These are phyloP conservation scores for Jamesozyma rosinii DNA, from an alignment of 805 yeast genomes.

Conservation along the genomic window DNA sequence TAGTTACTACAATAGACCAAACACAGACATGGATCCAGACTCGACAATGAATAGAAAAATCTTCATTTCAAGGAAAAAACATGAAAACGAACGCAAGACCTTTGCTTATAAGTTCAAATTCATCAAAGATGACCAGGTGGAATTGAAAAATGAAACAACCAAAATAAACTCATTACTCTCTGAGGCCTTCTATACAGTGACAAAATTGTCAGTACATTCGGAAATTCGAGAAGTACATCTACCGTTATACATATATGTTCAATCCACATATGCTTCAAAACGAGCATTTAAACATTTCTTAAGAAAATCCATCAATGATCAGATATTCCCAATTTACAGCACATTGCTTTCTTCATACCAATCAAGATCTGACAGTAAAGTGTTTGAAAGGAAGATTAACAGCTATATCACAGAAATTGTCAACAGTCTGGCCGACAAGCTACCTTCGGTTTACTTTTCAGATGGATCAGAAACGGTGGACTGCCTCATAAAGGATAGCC, in stretches of 20 bases:
- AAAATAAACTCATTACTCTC: conserved; percentile 16
- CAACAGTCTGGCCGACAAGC: conserved; percentile 10
- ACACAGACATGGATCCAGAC: background rate
- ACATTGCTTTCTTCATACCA: conserved; percentile 15
- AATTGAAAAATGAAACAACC: conserved; percentile 15
- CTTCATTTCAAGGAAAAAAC: conserved; percentile 8
- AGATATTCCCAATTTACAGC: conserved; percentile 19
- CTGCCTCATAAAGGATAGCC: conserved; percentile 20
- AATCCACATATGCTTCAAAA: conserved; percentile 13
- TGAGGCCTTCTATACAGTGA: conserved; percentile 18
- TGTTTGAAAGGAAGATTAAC: conserved; percentile 13
- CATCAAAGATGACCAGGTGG: conserved; percentile 21
- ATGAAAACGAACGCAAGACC: conserved; percentile 12
- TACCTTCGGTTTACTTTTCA: conserved; percentile 18
- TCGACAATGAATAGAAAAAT: conserved; percentile 1
- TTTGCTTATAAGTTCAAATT: conserved; percentile 20
- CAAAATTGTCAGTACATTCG: conserved; percentile 16
- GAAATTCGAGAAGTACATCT: conserved; percentile 12
- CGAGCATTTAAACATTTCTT: conserved; percentile 14
- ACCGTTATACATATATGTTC: conserved; percentile 24
- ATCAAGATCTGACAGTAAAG: conserved; percentile 9
- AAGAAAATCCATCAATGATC: conserved; percentile 15
- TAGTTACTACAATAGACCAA: background rate
- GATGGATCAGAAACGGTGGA: conserved; percentile 19
- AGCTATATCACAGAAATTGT: conserved; percentile 10